phyloP scores from a whole-genome alignment of 805 yeast species.

The Candida bentonensis region DNA sequence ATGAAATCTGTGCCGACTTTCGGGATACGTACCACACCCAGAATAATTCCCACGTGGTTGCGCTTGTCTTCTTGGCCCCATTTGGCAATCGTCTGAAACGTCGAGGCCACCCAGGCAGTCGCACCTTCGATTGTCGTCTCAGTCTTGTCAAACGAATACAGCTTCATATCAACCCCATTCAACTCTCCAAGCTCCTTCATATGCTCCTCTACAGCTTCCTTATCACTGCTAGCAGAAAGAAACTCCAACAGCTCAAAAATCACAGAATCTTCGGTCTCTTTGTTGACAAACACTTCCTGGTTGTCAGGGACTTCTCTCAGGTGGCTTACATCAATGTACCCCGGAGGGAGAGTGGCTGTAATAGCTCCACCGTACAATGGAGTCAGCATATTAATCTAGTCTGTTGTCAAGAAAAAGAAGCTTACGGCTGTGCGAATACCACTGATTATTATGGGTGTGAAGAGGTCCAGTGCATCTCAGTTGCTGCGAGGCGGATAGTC shows the following conservation, averaged over 20 bases:
- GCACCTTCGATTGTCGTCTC: conserved; percentile 7
- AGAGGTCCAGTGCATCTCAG: too few species aligned
- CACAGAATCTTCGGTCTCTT: conserved; percentile 19
- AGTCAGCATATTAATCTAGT: not conserved
- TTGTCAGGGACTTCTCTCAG: conserved; percentile 82
- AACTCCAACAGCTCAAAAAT: conserved; percentile 30
- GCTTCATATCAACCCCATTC: conserved; percentile 9
- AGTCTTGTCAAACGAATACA: not conserved
- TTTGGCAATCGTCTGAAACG: conserved; percentile 33
- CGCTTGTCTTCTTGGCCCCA: conserved; percentile 32
- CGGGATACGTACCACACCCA: conserved; percentile 42
- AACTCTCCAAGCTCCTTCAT: conserved; percentile 15
- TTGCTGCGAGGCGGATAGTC: too few species aligned
- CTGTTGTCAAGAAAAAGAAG: not conserved
- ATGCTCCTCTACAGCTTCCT: conserved; percentile 13
- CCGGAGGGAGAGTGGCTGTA: conserved; percentile 39
- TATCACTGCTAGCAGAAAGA: conserved; percentile 16
- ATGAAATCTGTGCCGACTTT: conserved; percentile 46
- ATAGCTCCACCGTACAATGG: conserved; percentile 79
- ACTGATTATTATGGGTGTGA: not conserved
- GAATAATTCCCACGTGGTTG: conserved; percentile 29
- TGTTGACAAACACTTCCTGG: conserved; percentile 73
- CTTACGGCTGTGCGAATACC: not conserved
- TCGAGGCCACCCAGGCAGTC: conserved; percentile 20
- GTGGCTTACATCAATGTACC: conserved; percentile 60